phyloP scores from a whole-genome alignment of 108 stramenopile genomes.

The Skeletonema costatum region DNA sequence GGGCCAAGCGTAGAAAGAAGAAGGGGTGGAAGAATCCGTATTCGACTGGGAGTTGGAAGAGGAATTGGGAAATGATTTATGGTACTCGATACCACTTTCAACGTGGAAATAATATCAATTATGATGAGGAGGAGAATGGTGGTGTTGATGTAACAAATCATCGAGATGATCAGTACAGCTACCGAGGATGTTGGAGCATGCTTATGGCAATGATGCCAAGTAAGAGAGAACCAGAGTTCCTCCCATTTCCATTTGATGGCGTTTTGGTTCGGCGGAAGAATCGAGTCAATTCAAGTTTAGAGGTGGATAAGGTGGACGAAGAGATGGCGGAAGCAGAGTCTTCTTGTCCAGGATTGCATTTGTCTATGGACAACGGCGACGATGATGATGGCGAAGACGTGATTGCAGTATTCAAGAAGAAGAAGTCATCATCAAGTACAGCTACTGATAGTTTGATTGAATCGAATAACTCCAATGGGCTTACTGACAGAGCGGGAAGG shows the following conservation, averaged over 20 bases:
- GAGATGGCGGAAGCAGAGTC: conserved; percentile 15
- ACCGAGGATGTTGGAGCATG: conserved; percentile 25
- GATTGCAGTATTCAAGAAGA: neutral
- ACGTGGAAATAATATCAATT: neutral
- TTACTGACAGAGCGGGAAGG: neutral
- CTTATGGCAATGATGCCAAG: conserved; percentile 64
- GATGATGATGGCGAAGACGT: neutral
- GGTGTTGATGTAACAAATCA: neutral
- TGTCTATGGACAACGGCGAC: neutral
- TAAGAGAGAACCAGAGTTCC: conserved; percentile 77
- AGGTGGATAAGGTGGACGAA: neutral
- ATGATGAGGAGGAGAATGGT: neutral
- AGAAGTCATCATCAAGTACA: neutral
- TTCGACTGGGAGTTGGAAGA: conserved; percentile 61
- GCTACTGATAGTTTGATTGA: neutral
- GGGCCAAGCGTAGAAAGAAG: conserved; percentile 45
- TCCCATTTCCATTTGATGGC: conserved; percentile 80
- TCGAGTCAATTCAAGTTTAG: neutral
- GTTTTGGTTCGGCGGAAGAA: conserved; percentile 44
- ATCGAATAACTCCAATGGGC: neutral
- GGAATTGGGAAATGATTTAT: conserved; percentile 83
- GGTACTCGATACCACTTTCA: conserved; percentile 25
- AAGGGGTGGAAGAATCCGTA: conserved; percentile 77
- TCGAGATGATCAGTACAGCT: conserved; percentile 18
- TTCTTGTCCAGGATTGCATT: neutral